Evolutionary conservation across 2,329 filamentous ascomycete genomes (phyloP), one percentile per base, ranked within the genome.

Genomic region (Basipetospora chlamydospora): DNA sequence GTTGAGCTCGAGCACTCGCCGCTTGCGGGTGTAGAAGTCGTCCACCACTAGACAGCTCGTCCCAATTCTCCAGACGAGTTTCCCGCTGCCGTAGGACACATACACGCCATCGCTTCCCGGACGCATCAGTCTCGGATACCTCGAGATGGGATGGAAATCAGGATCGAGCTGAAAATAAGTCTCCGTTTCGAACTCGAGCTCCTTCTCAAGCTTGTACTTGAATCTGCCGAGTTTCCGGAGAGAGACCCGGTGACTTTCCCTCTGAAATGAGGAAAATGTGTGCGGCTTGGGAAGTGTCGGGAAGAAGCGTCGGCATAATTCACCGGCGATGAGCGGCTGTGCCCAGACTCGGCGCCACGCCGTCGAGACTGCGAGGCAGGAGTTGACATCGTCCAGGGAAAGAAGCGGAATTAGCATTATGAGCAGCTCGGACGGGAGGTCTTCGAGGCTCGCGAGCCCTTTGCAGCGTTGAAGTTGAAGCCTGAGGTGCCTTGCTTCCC

Each of bases 381-480:
- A 17, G 30, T 7, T 4, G 30, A 33, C n/a, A 12, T 33, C 30
- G 7, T 33, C 30, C 17, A 33, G n/a, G n/a, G n/a, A n/a, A n/a
- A n/a, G n/a, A n/a, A n/a, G n/a, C n/a, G n/a, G n/a, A n/a, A n/a
- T n/a, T n/a, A n/a, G n/a, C 5, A 38, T 11, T 10, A 44, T 47
- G 10, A 55, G 25, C 8, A 56, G 32, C 33, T 56, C 54, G 4
- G 34, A 31, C n/a, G 54, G 52, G 0, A 56, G 43, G 23, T 52
- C 17, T 11, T 31, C 29, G 10, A 31, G 21, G 16, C 29, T 3
- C 3, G 29, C 29, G 5, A 31, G 29, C 6, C 29, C 29, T 10
- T 31, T 11, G 17, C 16, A 2, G 17, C 13, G 16, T 12, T 18
- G 16, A 13, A 31, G 16, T 12, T 21, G 29, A 12, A 31, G 16